Percentiles rank a stretch among this genome's conserved stretches.
These are phyloP conservation scores for Stereum hirsutum DNA, from an alignment of 1,284 basidiomycete genomes.

Conservation along the genomic window DNA sequence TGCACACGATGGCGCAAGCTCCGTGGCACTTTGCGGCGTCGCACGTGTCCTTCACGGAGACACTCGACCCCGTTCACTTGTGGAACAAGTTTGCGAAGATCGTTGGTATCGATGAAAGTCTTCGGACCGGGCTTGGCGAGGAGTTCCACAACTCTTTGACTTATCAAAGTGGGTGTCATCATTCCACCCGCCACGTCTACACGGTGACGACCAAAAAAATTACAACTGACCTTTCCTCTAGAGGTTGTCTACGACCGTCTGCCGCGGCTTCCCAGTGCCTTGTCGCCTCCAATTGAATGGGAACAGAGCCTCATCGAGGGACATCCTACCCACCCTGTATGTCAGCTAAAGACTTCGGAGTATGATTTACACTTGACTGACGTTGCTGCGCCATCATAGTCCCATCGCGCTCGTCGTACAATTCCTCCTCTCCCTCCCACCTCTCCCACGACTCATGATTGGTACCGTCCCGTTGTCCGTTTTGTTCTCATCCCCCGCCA, in stretches of 20 bases:
- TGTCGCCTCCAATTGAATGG: slow-evolving; percentile 36
- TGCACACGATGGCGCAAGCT: slow-evolving; percentile 20
- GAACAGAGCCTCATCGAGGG: slow-evolving; percentile 44
- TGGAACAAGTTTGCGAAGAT: slow-evolving; percentile 36
- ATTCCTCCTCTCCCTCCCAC: slow-evolving; percentile 22
- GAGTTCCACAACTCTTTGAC: slow-evolving; percentile 37
- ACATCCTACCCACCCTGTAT: slow-evolving; percentile 44
- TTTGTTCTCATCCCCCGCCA: slow-evolving; percentile 30
- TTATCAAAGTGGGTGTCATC: slow-evolving; percentile 31
- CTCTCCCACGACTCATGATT: slow-evolving; percentile 20
- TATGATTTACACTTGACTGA: too few species aligned
- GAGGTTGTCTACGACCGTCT: slow-evolving; percentile 31
- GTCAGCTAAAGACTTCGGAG: too few species aligned
- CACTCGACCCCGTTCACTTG: slow-evolving; percentile 25
- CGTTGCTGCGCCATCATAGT: too few species aligned
- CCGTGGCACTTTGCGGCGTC: slow-evolving; percentile 23
- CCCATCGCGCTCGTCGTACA: slow-evolving; percentile 39
- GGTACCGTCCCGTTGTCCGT: slow-evolving; percentile 37
- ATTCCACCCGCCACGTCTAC: background rate
- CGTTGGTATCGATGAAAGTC: slow-evolving; percentile 24
- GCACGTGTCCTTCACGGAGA: slow-evolving; percentile 16
- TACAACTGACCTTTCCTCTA: slow-evolving; percentile 11
- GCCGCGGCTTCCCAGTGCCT: slow-evolving; percentile 28
- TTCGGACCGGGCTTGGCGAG: slow-evolving; percentile 27
- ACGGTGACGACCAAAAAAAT: background rate